A percentile compares a stretch with the other conserved stretches of the same genome.
These are phyloP conservation scores for Lactarius pseudohatsudake DNA, from an alignment of 768 basidiomycete species.

Conservation along the genomic window DNA sequence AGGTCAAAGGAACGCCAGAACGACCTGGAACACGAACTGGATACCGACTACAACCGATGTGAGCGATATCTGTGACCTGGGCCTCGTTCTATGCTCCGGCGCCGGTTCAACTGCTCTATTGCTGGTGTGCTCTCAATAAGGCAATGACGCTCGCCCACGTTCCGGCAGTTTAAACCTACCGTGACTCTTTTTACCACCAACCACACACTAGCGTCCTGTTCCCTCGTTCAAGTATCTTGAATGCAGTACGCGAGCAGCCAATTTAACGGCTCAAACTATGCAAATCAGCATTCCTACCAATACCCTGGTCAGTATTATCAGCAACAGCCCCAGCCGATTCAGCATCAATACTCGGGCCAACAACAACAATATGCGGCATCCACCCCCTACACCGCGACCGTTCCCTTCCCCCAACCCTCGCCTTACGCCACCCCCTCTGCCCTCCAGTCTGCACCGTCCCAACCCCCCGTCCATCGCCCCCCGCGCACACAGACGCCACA, in stretches of 20 bases:
- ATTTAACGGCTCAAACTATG: constrained; percentile 9
- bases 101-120: background rate
- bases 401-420: constrained; percentile 25
- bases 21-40: background rate
- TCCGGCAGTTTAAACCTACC: constrained; percentile 7
- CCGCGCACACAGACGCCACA: constrained; percentile 32
- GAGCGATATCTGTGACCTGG: background rate
- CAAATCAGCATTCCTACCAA: constrained; percentile 15
- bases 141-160: constrained; percentile 27
- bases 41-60: background rate
- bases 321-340: constrained; percentile 27
- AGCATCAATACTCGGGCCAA: constrained; percentile 28
- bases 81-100: background rate
- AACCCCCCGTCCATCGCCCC: constrained; percentile 12
- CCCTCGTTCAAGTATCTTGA: constrained; percentile 1
- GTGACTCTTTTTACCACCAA: constrained; percentile 18
- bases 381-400: constrained; percentile 7
- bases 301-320: constrained; percentile 23
- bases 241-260: constrained; percentile 25
- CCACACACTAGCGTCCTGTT: background rate
- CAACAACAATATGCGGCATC: constrained; percentile 24
- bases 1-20: background rate
- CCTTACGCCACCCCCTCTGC: constrained; percentile 11
- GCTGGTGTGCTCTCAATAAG: constrained; percentile 21
- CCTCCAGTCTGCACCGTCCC: constrained; percentile 17